These are phyloP conservation scores for Jatropha curcas DNA, from an alignment of 345 rosid genomes.

Conservation along the genomic window DNA sequence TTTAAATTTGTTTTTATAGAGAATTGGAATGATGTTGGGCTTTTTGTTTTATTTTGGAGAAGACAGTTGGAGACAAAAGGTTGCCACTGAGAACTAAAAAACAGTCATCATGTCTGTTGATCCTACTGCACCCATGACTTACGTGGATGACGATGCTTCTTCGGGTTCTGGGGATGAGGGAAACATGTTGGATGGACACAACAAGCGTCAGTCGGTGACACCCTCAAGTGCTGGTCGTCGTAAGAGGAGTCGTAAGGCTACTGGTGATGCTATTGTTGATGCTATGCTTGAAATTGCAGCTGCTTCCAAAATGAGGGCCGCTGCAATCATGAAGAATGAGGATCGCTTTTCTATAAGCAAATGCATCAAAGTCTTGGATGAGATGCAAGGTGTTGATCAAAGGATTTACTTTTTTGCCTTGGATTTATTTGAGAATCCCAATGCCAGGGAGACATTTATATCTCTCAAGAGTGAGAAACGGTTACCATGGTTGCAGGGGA, in stretches of 20 bases:
- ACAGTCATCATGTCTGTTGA: conserved; percentile 22
- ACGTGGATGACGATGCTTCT: conserved; percentile 51
- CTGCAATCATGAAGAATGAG: conserved; percentile 59
- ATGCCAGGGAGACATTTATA: conserved; percentile 63
- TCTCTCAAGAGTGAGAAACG: conserved; percentile 75
- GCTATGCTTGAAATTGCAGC: conserved; percentile 93
- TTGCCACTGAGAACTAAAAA: background rate
- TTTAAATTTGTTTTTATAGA: background rate
- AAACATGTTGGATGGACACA: conserved; percentile 57
- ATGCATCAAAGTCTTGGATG: conserved; percentile 79
- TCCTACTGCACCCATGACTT: conserved; percentile 43
- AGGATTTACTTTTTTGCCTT: conserved; percentile 60
- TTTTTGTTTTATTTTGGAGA: background rate
- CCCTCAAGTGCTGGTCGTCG: conserved; percentile 50
- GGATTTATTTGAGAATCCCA: conserved; percentile 76
- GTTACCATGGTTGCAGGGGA: conserved; percentile 67
- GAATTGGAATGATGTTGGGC: conserved; percentile 1
- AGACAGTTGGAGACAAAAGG: background rate
- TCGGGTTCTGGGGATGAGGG: conserved; percentile 62
- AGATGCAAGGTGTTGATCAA: conserved; percentile 74
- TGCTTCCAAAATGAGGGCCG: conserved; percentile 76
- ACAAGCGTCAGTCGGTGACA: conserved; percentile 43
- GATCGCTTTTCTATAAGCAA: conserved; percentile 81
- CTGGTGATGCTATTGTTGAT: conserved; percentile 84
- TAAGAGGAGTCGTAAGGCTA: conserved; percentile 71